A percentile compares a stretch with the other conserved stretches of the same genome.
phyloP scores from a whole-genome alignment of 2,329 filamentous ascomycete species.

The Aspergillus thermomutatus region DNA sequence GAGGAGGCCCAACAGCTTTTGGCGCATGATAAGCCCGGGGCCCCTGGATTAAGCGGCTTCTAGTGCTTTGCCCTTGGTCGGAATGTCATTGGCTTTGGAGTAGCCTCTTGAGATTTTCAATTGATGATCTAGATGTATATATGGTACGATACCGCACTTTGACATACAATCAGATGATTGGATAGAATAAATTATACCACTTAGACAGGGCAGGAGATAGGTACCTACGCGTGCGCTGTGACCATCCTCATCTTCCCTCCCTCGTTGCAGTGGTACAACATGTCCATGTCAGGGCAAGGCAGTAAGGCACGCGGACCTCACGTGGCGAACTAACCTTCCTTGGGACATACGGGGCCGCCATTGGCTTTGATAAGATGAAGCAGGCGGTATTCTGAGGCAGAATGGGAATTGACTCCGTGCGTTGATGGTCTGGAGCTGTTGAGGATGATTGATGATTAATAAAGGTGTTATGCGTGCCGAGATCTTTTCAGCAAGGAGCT shows the following conservation, averaged over 20 bases:
- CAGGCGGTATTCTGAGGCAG: conserved; percentile 10
- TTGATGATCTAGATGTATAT: not conserved
- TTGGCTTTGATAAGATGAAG: not conserved
- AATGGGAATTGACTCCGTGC: not conserved
- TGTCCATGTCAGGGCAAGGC: not conserved
- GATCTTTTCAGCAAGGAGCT: not conserved
- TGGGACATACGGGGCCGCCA: not conserved
- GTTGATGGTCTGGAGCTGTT: not conserved
- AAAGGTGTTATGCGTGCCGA: not conserved
- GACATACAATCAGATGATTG: not conserved
- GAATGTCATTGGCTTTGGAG: not conserved
- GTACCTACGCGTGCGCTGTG: not conserved
- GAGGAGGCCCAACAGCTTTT: conserved; percentile 25
- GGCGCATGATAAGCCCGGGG: not conserved
- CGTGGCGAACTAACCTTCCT: not conserved
- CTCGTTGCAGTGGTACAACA: not conserved
- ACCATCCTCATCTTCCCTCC: not conserved
- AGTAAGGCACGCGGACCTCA: not conserved
- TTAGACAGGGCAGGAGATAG: no score
- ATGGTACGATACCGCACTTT: not conserved
- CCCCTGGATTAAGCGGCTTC: not conserved
- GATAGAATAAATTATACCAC: not conserved
- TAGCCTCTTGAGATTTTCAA: not conserved
- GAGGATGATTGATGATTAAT: not conserved
- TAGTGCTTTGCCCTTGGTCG: not conserved